These are phyloP conservation scores for Linnemannia exigua DNA, from an alignment of 192 early-diverging fungal genomes.

Conservation along the genomic window DNA sequence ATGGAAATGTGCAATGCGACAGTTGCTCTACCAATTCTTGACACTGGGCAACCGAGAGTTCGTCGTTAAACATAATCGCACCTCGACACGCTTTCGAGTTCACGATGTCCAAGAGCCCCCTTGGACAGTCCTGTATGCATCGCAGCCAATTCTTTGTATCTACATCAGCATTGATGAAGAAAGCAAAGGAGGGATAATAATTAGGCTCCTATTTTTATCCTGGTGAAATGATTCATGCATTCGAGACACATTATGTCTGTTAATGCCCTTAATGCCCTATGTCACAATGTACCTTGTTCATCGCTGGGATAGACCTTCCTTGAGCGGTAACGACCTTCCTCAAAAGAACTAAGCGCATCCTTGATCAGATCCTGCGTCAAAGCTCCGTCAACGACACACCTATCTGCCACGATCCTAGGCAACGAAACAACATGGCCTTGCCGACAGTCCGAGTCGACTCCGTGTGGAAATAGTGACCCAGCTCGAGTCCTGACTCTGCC, in stretches of 20 bases:
- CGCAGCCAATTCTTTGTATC: constrained; percentile 19
- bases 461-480: background rate
- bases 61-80: constrained; percentile 86
- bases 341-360: constrained; percentile 35
- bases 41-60: constrained; percentile 64
- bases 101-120: constrained; percentile 75
- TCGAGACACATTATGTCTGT: too few species aligned
- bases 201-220: background rate
- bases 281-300: background rate
- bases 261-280: too few species aligned
- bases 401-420: constrained; percentile 70
- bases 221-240: background rate
- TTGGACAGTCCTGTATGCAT: constrained; percentile 64
- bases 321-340: constrained; percentile 14
- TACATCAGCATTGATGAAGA: background rate
- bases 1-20: constrained; percentile 70
- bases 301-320: background rate
- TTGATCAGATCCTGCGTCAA: constrained; percentile 62
- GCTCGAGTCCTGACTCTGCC: background rate
- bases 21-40: constrained; percentile 64
- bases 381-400: constrained; percentile 68
- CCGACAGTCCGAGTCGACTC: constrained; percentile 22
- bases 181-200: background rate
- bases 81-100: constrained; percentile 82
- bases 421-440: constrained; percentile 57